phyloP scores from a whole-genome alignment of 495 filamentous ascomycete genomes.

The Parmelia sp. region DNA sequence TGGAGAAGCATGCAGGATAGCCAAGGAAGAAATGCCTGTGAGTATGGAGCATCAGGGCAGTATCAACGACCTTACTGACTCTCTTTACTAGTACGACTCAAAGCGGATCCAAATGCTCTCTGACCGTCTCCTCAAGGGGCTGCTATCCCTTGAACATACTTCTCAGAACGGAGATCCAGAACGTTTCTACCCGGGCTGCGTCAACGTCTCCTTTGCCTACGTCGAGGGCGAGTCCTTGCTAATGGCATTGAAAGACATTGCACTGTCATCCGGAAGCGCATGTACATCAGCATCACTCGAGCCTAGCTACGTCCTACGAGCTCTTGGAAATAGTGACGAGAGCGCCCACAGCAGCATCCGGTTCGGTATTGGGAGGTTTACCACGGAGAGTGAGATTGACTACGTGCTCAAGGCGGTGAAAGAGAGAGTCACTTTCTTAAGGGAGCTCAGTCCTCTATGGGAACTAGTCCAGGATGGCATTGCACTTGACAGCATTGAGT shows the following conservation, averaged over 20 bases:
- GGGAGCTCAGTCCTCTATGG: constrained; percentile 95
- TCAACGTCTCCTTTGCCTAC: constrained; percentile 97
- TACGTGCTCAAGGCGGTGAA: constrained; percentile 93
- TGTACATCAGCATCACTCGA: constrained; percentile 96
- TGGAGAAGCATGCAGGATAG: constrained; percentile 90
- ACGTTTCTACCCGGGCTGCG: constrained; percentile 88
- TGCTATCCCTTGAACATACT: constrained; percentile 87
- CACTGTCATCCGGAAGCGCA: constrained; percentile 90
- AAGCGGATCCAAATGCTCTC: constrained; percentile 77
- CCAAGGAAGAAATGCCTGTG: constrained; percentile 82
- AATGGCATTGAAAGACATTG: constrained; percentile 98
- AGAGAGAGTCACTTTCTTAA: constrained; percentile 82
- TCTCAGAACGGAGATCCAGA: constrained; percentile 78
- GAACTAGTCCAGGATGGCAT: constrained; percentile 96
- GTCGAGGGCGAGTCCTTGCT: constrained; percentile 95
- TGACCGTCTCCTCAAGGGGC: constrained; percentile 70
- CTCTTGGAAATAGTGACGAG: constrained; percentile 91
- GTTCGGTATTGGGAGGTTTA: constrained; percentile 96
- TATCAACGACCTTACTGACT: neutral
- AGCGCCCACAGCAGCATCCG: constrained; percentile 95
- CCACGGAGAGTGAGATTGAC: constrained; percentile 90
- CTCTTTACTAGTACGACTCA: constrained; percentile 67
- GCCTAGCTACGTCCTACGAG: constrained; percentile 90
- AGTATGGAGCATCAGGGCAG: constrained; percentile 29
- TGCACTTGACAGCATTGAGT: constrained; percentile 93